Evolutionary conservation across 208 protist species (phyloP), one percentile per base, ranked within the genome.

Genomic region (Polymyxa betae): DNA sequence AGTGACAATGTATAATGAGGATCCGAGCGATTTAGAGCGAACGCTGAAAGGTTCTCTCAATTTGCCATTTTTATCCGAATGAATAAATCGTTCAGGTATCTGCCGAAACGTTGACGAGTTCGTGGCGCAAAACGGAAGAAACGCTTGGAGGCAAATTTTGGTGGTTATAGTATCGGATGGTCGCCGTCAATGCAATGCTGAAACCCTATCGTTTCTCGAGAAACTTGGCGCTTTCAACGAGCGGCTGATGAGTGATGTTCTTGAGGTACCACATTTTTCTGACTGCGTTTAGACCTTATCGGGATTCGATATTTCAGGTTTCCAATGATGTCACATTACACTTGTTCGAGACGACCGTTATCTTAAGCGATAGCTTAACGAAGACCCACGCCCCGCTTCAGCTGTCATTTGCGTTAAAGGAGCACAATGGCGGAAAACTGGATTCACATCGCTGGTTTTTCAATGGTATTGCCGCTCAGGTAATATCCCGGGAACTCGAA

Each of bases 401-500:
- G n/a, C 5, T 82, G 12, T 20, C 35, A 20, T 82, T 82, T n/a
- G 72, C 40, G 16, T n/a, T 82, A 5, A 82, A 82, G n/a, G 72
- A 82, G 72, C 0, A 90, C n/a, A 90, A 90, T 45, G 88, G 45
- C 0, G 88, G 88, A 44, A 90, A 90, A 45, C 88, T 90, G 1
- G 88, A 90, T 45, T 72, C 45, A n/a, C 88, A 90, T 38, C 88
- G 88, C 16, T 90, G 88, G 88, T 46, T 66, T 45, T 90, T 90
- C 88, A 90, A 72, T 32, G 88, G 29, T 35, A 10, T 90, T 52
- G 45, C 88, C 35, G 88, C 44, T n/a, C 0, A 66, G 12, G 49
- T 60, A 60, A 60, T 29, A 60, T 60, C 5, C 24, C 49, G 49
- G 12, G 5, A 5, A 29, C 49, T 24, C 12, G 12, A 5, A 5